Evolutionary conservation across 176 grass and related monocot species (phyloP).

Genomic region (Bonia amplexicaulis): DNA sequence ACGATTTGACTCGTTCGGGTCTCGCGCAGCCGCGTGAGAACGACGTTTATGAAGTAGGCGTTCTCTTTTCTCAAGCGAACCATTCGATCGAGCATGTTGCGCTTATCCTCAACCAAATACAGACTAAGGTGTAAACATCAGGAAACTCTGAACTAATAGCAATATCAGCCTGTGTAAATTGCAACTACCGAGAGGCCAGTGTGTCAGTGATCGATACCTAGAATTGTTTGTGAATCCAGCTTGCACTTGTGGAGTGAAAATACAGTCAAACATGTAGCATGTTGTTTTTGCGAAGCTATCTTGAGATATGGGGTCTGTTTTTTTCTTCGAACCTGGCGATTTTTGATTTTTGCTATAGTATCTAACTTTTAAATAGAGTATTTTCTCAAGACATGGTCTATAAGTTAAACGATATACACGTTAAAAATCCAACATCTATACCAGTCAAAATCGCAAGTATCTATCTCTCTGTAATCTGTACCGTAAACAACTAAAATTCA

Average conservation of each 20-base stretch:
- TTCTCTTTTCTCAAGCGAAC: not conserved
- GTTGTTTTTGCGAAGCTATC: not conserved
- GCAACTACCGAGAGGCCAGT: not conserved
- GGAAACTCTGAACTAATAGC: not conserved
- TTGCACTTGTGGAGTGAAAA: not conserved
- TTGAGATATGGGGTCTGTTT: no score
- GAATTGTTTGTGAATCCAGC: not conserved
- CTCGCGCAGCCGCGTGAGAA: not conserved
- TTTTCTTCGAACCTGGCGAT: no score
- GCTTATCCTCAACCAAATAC: not conserved
- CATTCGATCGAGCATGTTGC: not conserved
- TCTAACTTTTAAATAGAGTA: no score
- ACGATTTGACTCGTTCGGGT: not conserved
- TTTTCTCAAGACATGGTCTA: no score
- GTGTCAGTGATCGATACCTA: not conserved
- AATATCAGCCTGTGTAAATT: not conserved
- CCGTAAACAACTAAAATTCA: no score
- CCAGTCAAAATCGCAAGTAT: no score
- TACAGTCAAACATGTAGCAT: not conserved
- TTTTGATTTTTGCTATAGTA: no score
- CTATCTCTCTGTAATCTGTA: no score
- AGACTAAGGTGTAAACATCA: not conserved
- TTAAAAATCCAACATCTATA: no score
- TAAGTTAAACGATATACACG: no score
- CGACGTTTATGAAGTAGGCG: not conserved